Base-by-base conservation (phyloP, 805 yeast genomes). In the Wickerhamiella sorbophila region DNA sequence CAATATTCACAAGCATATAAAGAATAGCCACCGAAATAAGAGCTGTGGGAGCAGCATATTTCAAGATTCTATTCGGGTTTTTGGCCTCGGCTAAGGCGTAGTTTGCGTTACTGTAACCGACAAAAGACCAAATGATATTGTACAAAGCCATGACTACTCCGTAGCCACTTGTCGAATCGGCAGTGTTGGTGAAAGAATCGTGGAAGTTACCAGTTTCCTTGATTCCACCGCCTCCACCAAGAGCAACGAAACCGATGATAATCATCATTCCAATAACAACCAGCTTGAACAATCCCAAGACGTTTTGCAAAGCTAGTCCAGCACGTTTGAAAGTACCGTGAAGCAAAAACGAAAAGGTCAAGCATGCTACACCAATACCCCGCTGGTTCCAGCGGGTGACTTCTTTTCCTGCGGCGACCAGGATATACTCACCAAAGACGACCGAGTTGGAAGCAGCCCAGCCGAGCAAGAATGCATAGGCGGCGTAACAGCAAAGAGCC, bases 371-470 rank as follows among this genome's bases (percentile, higher is more conserved):
- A 49, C 87, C 93, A 50, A 83, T 71, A 33, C 76, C 86, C 54
- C 88, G 69, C 49, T 79, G 77, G 52, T 76, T 75, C 93, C 93
- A 83, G 51, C 76, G 70, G 10, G 79, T 75, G 6, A 72, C 68
- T 45, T 75, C 79, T 15, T 65, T 69, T 33, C 74, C 78, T 5
- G 87, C 86, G 9, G 93, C 94, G 33, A 71, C 72, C 45, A 82
- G 65, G 46, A 83, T 67, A 61, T 79, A 82, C 54, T 78, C 79
- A 24, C 93, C 93, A 48, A 79, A 79, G 29, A 80, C 83, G 39
- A 80, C 74, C 17, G 87, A 77, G 59, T 81, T 80, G 58, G 87
- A 83, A 9, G 91, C 76, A 18, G 94, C 87, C 84, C 87, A 83
- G 31, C 91, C 91, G 38, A 83, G 64, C 52, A 80, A 70, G 53